These are phyloP conservation scores for Pholiota adiposa DNA, from an alignment of 1,284 basidiomycete genomes.

Conservation along the genomic window DNA sequence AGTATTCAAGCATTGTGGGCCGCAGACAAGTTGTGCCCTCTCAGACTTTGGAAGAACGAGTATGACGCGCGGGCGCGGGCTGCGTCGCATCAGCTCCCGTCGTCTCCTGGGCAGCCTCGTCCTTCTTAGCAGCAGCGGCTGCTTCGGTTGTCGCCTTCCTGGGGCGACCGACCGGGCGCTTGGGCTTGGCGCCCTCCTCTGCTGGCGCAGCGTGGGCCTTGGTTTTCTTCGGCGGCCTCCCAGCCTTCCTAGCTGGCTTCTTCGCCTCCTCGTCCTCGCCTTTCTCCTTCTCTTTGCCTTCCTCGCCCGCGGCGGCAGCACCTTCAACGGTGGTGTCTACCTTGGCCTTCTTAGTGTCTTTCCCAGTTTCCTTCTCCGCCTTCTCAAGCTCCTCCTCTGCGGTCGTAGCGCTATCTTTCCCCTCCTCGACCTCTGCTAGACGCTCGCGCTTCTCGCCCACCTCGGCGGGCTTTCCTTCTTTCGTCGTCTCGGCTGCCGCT, in stretches of 20 bases:
- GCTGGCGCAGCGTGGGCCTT: not conserved
- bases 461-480: conserved; percentile 14
- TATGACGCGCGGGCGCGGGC: not conserved
- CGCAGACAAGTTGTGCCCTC: not conserved
- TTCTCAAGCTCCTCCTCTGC: not conserved
- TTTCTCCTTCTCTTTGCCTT: not conserved
- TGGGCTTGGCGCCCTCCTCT: not conserved
- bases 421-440: not conserved
- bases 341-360: conserved; percentile 7
- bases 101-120: not conserved
- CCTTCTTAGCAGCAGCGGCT: not conserved
- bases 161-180: conserved; percentile 10
- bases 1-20: not conserved
- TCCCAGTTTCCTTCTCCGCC: not conserved
- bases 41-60: conserved; percentile 1
- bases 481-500: conserved; percentile 4
- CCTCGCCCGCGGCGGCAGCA: not conserved
- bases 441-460: conserved; percentile 17
- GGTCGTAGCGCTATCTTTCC: not conserved
- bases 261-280: conserved; percentile 2
- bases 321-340: not conserved
- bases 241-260: not conserved
- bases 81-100: not conserved
- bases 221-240: conserved; percentile 1
- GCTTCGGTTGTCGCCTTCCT: conserved; percentile 5